Evolutionary conservation across 371 early-diverging fungal genomes (phyloP).

Genomic region (Fennellomyces sp.): DNA sequence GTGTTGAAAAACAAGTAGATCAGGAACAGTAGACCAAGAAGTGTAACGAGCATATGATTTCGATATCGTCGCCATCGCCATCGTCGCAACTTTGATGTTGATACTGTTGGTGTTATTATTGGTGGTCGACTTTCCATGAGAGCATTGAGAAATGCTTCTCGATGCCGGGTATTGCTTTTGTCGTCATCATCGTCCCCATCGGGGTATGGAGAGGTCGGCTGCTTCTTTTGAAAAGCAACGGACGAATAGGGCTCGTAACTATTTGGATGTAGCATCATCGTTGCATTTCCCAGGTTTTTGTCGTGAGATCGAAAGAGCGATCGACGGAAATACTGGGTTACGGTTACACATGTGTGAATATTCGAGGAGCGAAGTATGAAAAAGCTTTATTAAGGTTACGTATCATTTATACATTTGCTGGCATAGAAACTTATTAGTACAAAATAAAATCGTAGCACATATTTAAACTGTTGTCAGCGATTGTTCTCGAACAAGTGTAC

Average conservation of each 20-base stretch:
- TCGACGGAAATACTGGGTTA: too few relatives aligned
- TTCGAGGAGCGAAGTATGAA: too few relatives aligned
- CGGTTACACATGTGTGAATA: too few relatives aligned
- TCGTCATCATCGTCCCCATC: slow-evolving; percentile 12
- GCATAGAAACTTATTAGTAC: too few relatives aligned
- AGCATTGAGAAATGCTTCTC: slow-evolving; percentile 19
- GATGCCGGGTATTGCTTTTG: slow-evolving; percentile 13
- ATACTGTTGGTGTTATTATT: background rate
- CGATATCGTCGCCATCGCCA: slow-evolving; percentile 44
- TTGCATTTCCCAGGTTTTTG: slow-evolving; percentile 1
- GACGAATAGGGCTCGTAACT: slow-evolving; percentile 49
- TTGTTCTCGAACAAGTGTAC: slow-evolving; percentile 42
- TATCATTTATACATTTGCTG: too few relatives aligned
- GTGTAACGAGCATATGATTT: slow-evolving; percentile 24
- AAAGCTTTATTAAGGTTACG: too few relatives aligned
- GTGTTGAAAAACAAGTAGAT: slow-evolving; percentile 37
- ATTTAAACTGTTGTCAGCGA: too few relatives aligned
- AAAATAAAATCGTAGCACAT: too few relatives aligned
- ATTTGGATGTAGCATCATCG: slow-evolving; percentile 17
- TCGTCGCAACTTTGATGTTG: slow-evolving; percentile 2
- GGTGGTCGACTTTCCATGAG: slow-evolving; percentile 9
- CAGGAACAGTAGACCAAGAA: slow-evolving; percentile 24
- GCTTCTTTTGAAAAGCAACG: slow-evolving; percentile 49
- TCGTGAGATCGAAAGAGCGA: too few relatives aligned
- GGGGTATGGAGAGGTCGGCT: slow-evolving; percentile 47